These are phyloP conservation scores for Fusarium sp. DNA, from an alignment of 2,329 filamentous ascomycete species.

Conservation along the genomic window DNA sequence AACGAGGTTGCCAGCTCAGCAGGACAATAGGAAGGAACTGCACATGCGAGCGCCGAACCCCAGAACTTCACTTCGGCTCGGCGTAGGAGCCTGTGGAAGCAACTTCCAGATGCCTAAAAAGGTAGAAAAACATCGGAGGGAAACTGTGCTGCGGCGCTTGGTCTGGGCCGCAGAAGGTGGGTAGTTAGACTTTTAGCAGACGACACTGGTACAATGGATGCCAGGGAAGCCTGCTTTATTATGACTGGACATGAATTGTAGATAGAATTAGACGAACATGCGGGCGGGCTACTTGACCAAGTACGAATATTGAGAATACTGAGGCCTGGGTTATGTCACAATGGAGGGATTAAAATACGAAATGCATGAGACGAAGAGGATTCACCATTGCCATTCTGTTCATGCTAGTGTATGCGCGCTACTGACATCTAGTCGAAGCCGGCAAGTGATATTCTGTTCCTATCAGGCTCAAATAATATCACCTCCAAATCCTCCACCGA, in stretches of 20 bases:
- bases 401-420: constrained; percentile 6
- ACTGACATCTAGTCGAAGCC: constrained; percentile 2
- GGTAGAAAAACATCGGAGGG: background rate
- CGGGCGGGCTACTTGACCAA: constrained; percentile 4
- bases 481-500: constrained; percentile 50
- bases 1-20: constrained; percentile 60
- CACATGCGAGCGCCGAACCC: background rate
- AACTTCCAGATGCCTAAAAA: background rate
- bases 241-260: constrained; percentile 38
- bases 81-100: constrained; percentile 14
- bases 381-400: constrained; percentile 22
- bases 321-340: background rate
- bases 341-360: constrained; percentile 1
- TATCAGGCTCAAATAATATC: constrained; percentile 42
- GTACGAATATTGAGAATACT: background rate
- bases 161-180: constrained; percentile 2
- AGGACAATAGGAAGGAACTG: constrained; percentile 41
- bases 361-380: background rate
- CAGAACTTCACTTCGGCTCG: constrained; percentile 9
- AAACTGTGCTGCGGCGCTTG: background rate
- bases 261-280: constrained; percentile 37
- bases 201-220: background rate
- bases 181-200: constrained; percentile 22
- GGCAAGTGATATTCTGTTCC: background rate
- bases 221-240: constrained; percentile 15